Base-by-base conservation (phyloP, 768 basidiomycete genomes). In the Coprinellus micaceus region DNA sequence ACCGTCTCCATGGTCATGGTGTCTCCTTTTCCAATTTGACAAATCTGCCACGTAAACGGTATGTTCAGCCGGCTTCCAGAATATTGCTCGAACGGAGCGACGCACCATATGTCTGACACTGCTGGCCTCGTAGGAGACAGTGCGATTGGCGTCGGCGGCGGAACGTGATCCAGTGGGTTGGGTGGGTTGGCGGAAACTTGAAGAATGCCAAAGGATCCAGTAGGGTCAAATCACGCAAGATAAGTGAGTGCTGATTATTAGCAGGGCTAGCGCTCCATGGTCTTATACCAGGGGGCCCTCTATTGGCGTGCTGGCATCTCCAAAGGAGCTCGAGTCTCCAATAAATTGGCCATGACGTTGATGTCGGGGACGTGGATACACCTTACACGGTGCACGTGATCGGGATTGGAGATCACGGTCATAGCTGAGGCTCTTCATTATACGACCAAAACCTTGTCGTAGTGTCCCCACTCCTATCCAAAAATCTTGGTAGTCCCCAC, bases 1-100 rank as follows among this genome's bases (percentile, higher is more conserved):
- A 71, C 4, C 17, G 71, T 70, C 36, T 67, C 63, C n/a, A 67
- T 65, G 10, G 58, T 49, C 58, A 58, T 62, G n/a, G 15, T 49
- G 33, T 17, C 40, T 52, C 15, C 12, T 19, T 19, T 25, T 22
- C 6, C 26, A 13, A 25, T 3, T 19, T 46, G 44, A n/a, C n/a
- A n/a, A n/a, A n/a, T n/a, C n/a, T n/a, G n/a, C n/a, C n/a, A n/a
- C n/a, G n/a, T n/a, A n/a, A n/a, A n/a, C n/a, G n/a, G n/a, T n/a
- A n/a, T n/a, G n/a, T n/a, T n/a, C n/a, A n/a, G n/a, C n/a, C n/a
- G n/a, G n/a, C n/a, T n/a, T n/a, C n/a, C n/a, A n/a, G n/a, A n/a
- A n/a, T n/a, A n/a, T n/a, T n/a, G n/a, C n/a, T n/a, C n/a, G n/a
- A n/a, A n/a, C n/a, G n/a, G n/a, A n/a, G n/a, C n/a, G n/a, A n/a